These are phyloP conservation scores for Pseudogymnoascus sp. DNA, from an alignment of 2,329 filamentous ascomycete genomes.

Conservation along the genomic window DNA sequence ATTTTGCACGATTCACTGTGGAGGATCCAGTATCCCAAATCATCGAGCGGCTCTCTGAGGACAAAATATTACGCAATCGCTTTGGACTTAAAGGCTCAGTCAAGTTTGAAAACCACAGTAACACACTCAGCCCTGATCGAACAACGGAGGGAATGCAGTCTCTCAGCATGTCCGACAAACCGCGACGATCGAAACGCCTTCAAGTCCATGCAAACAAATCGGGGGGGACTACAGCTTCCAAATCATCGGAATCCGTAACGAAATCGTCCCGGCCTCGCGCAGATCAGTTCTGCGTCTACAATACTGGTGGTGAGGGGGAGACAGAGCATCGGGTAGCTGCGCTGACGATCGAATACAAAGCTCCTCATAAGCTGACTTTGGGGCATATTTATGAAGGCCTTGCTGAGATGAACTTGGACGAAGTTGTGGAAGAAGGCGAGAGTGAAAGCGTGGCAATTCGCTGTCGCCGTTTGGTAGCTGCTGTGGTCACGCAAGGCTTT, in stretches of 20 bases:
- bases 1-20: neutral
- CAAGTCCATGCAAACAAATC: neutral
- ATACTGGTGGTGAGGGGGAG: neutral
- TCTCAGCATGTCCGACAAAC: neutral
- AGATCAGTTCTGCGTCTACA: neutral
- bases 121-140: constrained; percentile 2
- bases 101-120: neutral
- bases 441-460: constrained; percentile 32
- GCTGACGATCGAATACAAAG: constrained; percentile 35
- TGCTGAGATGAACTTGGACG: constrained; percentile 24
- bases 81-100: neutral
- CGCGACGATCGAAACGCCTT: neutral
- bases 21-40: neutral
- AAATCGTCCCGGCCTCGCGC: neutral
- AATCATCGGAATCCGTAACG: neutral
- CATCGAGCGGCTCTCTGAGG: neutral
- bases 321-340: neutral
- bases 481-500: constrained; percentile 40
- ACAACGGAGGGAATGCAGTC: neutral
- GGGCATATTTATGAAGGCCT: constrained; percentile 36
- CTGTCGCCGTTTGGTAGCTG: constrained; percentile 27
- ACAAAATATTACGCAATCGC: neutral
- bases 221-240: neutral
- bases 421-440: constrained; percentile 32
- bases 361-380: constrained; percentile 38